A percentile compares a stretch with the other conserved stretches of the same genome.
These are phyloP conservation scores for Blastocystis sp. DNA, from an alignment of 352 stramenopile genomes.

Conservation along the genomic window DNA sequence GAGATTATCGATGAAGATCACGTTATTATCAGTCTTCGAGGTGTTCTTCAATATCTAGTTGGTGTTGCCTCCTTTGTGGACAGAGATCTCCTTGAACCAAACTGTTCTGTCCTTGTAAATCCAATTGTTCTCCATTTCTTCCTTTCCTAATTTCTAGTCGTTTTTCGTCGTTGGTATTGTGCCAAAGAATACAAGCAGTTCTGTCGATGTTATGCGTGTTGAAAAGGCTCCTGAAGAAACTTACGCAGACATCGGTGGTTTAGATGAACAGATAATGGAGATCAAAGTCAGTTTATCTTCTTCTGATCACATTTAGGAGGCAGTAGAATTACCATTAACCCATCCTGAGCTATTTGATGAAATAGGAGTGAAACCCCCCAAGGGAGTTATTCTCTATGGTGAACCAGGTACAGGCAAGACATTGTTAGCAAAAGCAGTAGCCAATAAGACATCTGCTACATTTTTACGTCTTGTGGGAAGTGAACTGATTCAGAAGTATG, in stretches of 20 bases:
- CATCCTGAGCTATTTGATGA: constrained; percentile 99
- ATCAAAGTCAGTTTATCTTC: constrained; percentile 70
- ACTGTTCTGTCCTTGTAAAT: constrained; percentile 93
- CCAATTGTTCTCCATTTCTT: constrained; percentile 76
- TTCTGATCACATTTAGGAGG: constrained; percentile 67
- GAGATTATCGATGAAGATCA: constrained; percentile 99
- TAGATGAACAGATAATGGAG: constrained; percentile 93
- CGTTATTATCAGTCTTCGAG: constrained; percentile 92
- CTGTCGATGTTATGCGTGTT: constrained; percentile 99
- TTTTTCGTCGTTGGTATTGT: constrained; percentile 96
- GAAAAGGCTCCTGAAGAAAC: constrained; percentile 96
- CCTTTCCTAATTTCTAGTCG: constrained; percentile 61
- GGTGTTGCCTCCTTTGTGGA: constrained; percentile 99
- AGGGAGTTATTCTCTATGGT: constrained; percentile 98
- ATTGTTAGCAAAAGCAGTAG: constrained; percentile 91
- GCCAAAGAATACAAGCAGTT: constrained; percentile 93
- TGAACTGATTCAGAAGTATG: constrained; percentile 97
- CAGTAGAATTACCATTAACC: constrained; percentile 90
- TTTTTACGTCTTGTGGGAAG: constrained; percentile 97
- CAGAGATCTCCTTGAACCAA: constrained; percentile 96
- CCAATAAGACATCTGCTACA: constrained; percentile 98
- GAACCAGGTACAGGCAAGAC: constrained; percentile 98
- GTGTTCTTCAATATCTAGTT: constrained; percentile 98
- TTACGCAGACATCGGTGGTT: constrained; percentile 97
- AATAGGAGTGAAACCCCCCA: constrained; percentile 93